Evolutionary conservation across 805 yeast species (phyloP).

Genomic region (Saturnispora kantuleensis): DNA sequence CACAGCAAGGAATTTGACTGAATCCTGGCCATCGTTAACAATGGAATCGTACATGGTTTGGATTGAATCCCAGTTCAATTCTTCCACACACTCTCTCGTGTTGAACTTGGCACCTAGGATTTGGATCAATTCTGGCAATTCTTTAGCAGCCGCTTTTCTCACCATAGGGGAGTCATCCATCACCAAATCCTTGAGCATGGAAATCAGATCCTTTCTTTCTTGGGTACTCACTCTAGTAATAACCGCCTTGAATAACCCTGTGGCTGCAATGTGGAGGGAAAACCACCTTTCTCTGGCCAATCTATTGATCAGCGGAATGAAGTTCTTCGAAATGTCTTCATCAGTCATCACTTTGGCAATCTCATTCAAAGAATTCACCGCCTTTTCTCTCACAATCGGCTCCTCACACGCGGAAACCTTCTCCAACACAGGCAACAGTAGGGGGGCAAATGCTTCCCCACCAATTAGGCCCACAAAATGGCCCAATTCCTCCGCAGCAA

Average conservation of each 20-base stretch:
- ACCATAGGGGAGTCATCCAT: conserved; percentile 97
- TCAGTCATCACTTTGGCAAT: conserved; percentile 54
- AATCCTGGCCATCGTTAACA: conserved; percentile 83
- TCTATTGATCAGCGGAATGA: conserved; percentile 67
- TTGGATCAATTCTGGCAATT: conserved; percentile 67
- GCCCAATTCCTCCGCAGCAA: conserved; percentile 84
- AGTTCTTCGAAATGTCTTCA: conserved; percentile 54
- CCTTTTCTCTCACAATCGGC: conserved; percentile 91
- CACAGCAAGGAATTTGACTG: conserved; percentile 82
- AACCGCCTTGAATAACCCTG: conserved; percentile 75
- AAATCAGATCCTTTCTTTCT: conserved; percentile 51
- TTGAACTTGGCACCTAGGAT: conserved; percentile 30
- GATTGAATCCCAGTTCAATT: conserved; percentile 66
- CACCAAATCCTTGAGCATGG: conserved; percentile 58
- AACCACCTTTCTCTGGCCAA: conserved; percentile 91
- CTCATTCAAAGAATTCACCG: conserved; percentile 73
- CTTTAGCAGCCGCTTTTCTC: conserved; percentile 83
- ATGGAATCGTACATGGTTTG: conserved; percentile 74
- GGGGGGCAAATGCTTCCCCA: conserved; percentile 56
- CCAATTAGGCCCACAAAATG: conserved; percentile 84
- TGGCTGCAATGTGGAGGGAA: conserved; percentile 79
- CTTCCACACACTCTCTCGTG: conserved; percentile 36
- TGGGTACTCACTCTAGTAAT: conserved; percentile 47
- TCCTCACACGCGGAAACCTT: conserved; percentile 88
- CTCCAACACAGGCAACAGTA: conserved; percentile 62